Conservation (phyloP, 2,329 filamentous ascomycete species). For the Xylaria sp. region DNA sequence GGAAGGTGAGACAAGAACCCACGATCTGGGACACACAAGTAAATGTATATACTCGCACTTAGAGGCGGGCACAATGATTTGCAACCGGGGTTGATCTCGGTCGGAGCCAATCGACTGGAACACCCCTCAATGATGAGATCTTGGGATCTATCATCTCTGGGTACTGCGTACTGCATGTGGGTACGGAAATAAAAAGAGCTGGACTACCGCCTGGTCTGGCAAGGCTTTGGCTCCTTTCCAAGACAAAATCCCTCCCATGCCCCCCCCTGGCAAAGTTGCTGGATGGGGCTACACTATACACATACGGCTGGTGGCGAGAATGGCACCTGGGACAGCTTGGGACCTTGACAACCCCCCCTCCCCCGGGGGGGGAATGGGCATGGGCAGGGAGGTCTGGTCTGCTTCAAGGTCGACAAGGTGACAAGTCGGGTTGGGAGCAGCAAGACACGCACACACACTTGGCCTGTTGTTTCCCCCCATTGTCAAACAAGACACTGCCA, state of each 20-base stretch:
- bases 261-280: constrained; percentile 14
- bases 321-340: constrained; percentile 9
- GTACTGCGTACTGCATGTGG: constrained; percentile 25
- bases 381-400: constrained; percentile 9
- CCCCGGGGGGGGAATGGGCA: background rate
- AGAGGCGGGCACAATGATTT: constrained; percentile 19
- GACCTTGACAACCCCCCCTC: background rate
- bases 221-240: constrained; percentile 19
- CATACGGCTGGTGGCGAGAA: constrained; percentile 10
- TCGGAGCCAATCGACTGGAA: constrained; percentile 30
- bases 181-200: constrained; percentile 22
- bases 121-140: constrained; percentile 27
- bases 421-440: constrained; percentile 15
- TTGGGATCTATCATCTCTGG: constrained; percentile 22
- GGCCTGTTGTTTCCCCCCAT: constrained; percentile 3
- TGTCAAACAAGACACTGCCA: constrained; percentile 6
- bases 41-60: constrained; percentile 25
- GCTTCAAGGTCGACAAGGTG: constrained; percentile 12
- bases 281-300: constrained; percentile 19
- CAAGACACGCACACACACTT: constrained; percentile 14
- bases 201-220: constrained; percentile 17
- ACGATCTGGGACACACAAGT: constrained; percentile 22
- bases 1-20: constrained; percentile 10
- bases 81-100: constrained; percentile 29
- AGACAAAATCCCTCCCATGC: constrained; percentile 10